These are phyloP conservation scores for Sclerotinia borealis DNA, from an alignment of 2,329 filamentous ascomycete species.

Conservation along the genomic window DNA sequence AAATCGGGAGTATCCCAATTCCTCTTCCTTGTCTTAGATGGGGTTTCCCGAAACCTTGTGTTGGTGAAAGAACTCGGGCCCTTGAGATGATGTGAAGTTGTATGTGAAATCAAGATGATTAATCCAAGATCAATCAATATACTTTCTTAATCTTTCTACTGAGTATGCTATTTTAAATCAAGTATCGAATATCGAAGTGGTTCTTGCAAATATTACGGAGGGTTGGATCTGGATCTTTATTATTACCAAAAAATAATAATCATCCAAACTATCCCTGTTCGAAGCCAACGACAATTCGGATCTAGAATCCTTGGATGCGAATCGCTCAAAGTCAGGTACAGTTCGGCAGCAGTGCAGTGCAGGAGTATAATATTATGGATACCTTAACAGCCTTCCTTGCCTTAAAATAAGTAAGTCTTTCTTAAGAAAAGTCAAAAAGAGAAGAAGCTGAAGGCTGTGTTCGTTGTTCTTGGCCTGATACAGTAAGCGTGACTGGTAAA, in stretches of 20 bases:
- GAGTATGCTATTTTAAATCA: neutral
- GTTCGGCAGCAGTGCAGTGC: conserved; percentile 8
- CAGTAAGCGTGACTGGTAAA: conserved; percentile 10
- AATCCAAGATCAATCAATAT: neutral
- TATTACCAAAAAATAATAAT: neutral
- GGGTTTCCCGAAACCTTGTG: conserved; percentile 1
- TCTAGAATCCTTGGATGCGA: conserved; percentile 11
- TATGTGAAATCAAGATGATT: neutral
- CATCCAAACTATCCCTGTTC: conserved; percentile 3
- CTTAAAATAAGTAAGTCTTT: conserved; percentile 5
- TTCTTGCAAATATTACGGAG: neutral
- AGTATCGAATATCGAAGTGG: neutral
- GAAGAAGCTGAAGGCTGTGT: conserved; percentile 11
- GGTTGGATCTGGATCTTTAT: neutral
- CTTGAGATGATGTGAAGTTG: too few species aligned
- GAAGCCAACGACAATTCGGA: conserved; percentile 5
- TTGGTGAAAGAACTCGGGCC: conserved; percentile 2
- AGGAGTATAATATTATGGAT: neutral
- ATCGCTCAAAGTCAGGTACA: conserved; percentile 11
- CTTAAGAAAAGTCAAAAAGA: neutral
- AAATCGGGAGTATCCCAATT: conserved; percentile 7
- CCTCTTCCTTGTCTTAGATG: neutral
- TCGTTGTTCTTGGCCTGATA: conserved; percentile 6
- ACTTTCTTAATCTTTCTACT: neutral
- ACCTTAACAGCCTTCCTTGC: neutral